These are phyloP conservation scores for Hymenoscyphus albidus DNA, from an alignment of 2,329 filamentous ascomycete genomes.

Conservation along the genomic window DNA sequence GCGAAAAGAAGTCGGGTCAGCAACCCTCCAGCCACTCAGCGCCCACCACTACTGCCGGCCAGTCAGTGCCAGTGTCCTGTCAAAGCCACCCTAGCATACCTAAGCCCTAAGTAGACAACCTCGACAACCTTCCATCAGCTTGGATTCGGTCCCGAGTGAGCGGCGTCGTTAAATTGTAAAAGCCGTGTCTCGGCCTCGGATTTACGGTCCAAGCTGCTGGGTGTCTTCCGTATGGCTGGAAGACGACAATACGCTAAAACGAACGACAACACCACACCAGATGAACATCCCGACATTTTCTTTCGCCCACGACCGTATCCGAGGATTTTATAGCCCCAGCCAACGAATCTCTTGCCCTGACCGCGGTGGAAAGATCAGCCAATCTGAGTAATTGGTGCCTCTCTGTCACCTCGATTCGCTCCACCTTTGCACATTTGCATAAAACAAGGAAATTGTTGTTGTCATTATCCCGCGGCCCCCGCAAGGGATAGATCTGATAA, in stretches of 20 bases:
- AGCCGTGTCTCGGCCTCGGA: not conserved
- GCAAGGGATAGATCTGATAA: not conserved
- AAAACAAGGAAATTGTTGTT: constrained; percentile 4
- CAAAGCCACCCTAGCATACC: too few relatives aligned
- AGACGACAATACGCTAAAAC: not conserved
- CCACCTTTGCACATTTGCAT: not conserved
- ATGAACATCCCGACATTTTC: not conserved
- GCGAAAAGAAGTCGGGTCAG: too few relatives aligned
- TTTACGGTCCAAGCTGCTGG: not conserved
- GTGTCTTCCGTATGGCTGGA: not conserved
- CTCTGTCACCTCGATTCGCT: not conserved
- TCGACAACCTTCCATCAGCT: too few relatives aligned
- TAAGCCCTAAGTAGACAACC: too few relatives aligned
- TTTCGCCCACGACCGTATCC: not conserved
- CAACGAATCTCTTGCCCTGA: not conserved
- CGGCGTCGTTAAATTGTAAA: not conserved
- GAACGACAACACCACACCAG: not conserved
- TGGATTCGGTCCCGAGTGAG: not conserved
- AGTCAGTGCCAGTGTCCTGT: too few relatives aligned
- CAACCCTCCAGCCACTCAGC: too few relatives aligned
- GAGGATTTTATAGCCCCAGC: not conserved
- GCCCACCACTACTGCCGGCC: too few relatives aligned
- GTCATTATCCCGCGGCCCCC: not conserved
- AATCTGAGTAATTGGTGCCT: not conserved
- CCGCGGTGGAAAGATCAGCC: not conserved